Conservation (phyloP, 257 asterid genomes). For the Perilla frutescens region DNA sequence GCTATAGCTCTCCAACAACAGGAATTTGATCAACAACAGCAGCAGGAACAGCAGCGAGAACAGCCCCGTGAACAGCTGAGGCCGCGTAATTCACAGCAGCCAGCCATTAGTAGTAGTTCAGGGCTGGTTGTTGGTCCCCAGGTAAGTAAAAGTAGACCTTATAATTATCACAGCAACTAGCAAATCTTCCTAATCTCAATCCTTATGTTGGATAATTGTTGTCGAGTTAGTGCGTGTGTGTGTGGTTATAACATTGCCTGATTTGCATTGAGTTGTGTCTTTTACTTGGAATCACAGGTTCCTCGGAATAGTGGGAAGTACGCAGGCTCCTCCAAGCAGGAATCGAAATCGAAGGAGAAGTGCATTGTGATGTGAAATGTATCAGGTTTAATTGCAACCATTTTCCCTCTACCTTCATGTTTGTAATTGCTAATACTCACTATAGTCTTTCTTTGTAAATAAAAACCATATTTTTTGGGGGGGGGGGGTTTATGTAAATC, state of each 20-base stretch:
- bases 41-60: conserved; percentile 51
- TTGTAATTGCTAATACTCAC: conserved; percentile 25
- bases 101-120: conserved; percentile 54
- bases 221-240: not conserved
- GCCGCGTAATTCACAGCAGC: conserved; percentile 51
- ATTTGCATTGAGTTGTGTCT: not conserved
- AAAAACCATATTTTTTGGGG: conserved; percentile 9
- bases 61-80: conserved; percentile 43
- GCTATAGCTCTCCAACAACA: conserved; percentile 97
- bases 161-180: not conserved
- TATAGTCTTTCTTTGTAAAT: conserved; percentile 35
- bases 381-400: conserved; percentile 12
- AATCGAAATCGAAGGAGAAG: conserved; percentile 72
- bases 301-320: conserved; percentile 54
- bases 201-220: not conserved
- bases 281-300: conserved; percentile 52
- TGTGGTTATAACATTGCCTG: not conserved
- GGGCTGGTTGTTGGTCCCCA: conserved; percentile 83
- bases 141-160: conserved; percentile 42
- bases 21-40: conserved; percentile 81
- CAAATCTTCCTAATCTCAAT: conserved; percentile 5
- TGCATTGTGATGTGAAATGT: conserved; percentile 67
- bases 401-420: conserved; percentile 19
- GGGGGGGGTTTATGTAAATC: conserved; percentile 12
- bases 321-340: conserved; percentile 62